Evolutionary conservation across 1,139 yeast species (phyloP).

Genomic region (Taphrina betulina): DNA sequence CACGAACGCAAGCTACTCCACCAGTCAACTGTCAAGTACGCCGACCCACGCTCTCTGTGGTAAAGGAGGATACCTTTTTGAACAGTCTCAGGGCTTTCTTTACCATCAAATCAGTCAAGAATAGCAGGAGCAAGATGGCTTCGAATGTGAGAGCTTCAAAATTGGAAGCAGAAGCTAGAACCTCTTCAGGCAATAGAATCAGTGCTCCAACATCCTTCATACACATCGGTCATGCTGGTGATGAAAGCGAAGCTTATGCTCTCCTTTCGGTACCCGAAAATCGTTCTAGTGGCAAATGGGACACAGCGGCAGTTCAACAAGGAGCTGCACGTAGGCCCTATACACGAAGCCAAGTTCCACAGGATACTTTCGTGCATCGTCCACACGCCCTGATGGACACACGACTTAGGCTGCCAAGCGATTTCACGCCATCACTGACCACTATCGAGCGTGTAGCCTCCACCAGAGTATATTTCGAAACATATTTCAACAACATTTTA

Average conservation of each 20-base stretch:
- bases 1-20: too few relatives aligned
- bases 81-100: slow-evolving; percentile 1
- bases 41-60: too few relatives aligned
- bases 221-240: slow-evolving; percentile 11
- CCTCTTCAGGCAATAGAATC: too few relatives aligned
- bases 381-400: neutral
- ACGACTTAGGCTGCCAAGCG: neutral
- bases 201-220: slow-evolving; percentile 1
- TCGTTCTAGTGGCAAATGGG: too few relatives aligned
- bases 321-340: neutral
- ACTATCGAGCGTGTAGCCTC: slow-evolving; percentile 33
- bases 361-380: neutral
- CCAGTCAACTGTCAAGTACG: too few relatives aligned
- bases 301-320: too few relatives aligned
- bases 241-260: neutral
- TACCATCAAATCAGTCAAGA: neutral
- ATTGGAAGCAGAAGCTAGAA: too few relatives aligned
- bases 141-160: too few relatives aligned
- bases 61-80: slow-evolving; percentile 11
- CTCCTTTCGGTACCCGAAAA: neutral
- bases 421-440: slow-evolving; percentile 23
- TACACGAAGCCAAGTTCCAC: neutral
- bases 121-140: too few relatives aligned
- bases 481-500: slow-evolving; percentile 27
- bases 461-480: slow-evolving; percentile 29